phyloP scores from a whole-genome alignment of 768 basidiomycete genomes.

The Boletus rubropictus region DNA sequence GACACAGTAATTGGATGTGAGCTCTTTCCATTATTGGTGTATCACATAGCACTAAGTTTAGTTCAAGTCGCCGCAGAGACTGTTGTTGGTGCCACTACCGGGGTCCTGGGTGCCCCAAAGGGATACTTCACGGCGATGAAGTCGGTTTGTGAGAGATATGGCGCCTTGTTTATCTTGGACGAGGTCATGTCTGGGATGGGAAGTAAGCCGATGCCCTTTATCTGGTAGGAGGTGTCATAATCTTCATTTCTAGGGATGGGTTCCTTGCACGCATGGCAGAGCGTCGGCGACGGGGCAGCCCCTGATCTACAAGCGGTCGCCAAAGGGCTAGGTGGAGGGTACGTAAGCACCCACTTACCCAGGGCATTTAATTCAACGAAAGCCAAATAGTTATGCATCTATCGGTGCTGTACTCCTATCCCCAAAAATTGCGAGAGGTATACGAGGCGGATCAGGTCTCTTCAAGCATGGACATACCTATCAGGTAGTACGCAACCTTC shows the following conservation, averaged over 20 bases:
- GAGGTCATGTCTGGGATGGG: slow-evolving; percentile 95
- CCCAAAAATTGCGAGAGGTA: slow-evolving; percentile 61
- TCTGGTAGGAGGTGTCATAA: not conserved
- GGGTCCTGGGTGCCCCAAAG: slow-evolving; percentile 68
- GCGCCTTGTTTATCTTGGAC: slow-evolving; percentile 73
- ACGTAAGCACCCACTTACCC: slow-evolving; percentile 18
- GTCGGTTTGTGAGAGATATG: slow-evolving; percentile 72
- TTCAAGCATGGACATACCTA: slow-evolving; percentile 88
- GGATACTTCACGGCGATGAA: slow-evolving; percentile 87
- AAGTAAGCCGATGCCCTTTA: slow-evolving; percentile 43
- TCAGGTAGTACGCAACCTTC: slow-evolving; percentile 40
- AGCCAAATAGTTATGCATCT: slow-evolving; percentile 55
- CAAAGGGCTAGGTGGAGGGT: slow-evolving; percentile 89
- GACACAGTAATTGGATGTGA: slow-evolving; percentile 78
- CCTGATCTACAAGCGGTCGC: slow-evolving; percentile 88
- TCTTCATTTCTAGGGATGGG: slow-evolving; percentile 60
- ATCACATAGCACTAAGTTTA: not conserved
- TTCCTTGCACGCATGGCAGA: slow-evolving; percentile 81
- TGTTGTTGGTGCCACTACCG: slow-evolving; percentile 82
- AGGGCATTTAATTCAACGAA: slow-evolving; percentile 4
- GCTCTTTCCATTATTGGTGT: slow-evolving; percentile 21
- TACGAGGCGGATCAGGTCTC: slow-evolving; percentile 61
- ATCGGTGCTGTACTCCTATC: slow-evolving; percentile 81
- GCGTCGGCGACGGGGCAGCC: slow-evolving; percentile 65
- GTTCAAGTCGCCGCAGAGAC: slow-evolving; percentile 72